Percentiles rank a stretch among this genome's conserved stretches.
Conservation (phyloP, 176 grass and related monocot genomes). For the Phyllostachys edulis region DNA sequence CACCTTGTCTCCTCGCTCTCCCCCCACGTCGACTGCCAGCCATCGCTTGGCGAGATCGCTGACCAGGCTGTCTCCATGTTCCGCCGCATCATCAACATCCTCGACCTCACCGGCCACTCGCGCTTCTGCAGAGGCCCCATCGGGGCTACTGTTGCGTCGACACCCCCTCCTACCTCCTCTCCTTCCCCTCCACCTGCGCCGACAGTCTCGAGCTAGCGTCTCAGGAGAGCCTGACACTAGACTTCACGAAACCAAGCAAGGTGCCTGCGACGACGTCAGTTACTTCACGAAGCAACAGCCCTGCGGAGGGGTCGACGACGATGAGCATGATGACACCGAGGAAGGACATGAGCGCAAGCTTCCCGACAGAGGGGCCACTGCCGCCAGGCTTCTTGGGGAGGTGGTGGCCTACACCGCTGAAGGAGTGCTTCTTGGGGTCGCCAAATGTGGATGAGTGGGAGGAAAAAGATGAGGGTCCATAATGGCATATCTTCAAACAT, state of each 20-base stretch:
- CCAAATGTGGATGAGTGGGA: too few species aligned
- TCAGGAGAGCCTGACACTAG: slow-evolving; percentile 40
- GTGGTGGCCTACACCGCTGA: too few species aligned
- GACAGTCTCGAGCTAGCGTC: not conserved
- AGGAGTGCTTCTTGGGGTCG: too few species aligned
- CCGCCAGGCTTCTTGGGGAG: too few species aligned
- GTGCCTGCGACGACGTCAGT: slow-evolving; percentile 25
- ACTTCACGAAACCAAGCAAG: slow-evolving; percentile 51
- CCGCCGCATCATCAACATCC: slow-evolving; percentile 67
- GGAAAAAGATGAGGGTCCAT: too few species aligned
- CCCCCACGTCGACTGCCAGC: not conserved
- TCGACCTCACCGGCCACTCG: slow-evolving; percentile 84
- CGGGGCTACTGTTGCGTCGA: not conserved
- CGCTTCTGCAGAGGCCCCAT: slow-evolving; percentile 70
- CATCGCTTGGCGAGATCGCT: slow-evolving; percentile 53
- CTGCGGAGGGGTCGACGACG: too few species aligned
- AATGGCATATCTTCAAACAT: too few species aligned
- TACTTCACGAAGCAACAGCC: too few species aligned
- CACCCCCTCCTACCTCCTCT: not conserved
- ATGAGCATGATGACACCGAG: too few species aligned
- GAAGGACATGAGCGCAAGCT: too few species aligned
- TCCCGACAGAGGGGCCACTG: too few species aligned
- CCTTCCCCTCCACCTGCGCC: not conserved
- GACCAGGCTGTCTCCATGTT: slow-evolving; percentile 68
- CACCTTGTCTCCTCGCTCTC: slow-evolving; percentile 59